These are phyloP conservation scores for Trichoderma koningiopsis DNA, from an alignment of 2,329 filamentous ascomycete species.

Conservation along the genomic window DNA sequence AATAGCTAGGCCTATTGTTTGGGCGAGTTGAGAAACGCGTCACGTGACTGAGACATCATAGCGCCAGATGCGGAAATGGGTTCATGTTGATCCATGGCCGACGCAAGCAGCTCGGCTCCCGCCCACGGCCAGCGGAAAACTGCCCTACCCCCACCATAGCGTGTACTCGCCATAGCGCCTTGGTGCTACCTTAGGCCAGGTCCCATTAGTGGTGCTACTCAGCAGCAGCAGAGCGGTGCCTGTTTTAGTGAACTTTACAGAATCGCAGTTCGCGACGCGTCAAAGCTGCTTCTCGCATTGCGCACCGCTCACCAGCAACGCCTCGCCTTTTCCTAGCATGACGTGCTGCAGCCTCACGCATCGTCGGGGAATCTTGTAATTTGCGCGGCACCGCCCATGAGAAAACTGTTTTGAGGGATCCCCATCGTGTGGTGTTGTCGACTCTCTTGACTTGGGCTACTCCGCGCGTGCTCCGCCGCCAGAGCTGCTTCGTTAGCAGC, in stretches of 20 bases:
- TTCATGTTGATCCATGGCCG: not conserved
- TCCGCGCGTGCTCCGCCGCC: slow-evolving; percentile 20
- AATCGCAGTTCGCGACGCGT: slow-evolving; percentile 25
- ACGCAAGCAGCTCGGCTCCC: not conserved
- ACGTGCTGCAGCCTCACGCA: not conserved
- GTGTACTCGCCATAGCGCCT: not conserved
- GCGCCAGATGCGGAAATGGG: not conserved
- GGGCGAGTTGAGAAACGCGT: not conserved
- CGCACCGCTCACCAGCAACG: slow-evolving; percentile 17
- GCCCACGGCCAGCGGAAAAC: not conserved
- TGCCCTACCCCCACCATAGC: not conserved
- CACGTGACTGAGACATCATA: not conserved
- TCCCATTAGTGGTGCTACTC: slow-evolving; percentile 8
- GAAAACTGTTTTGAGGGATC: not conserved
- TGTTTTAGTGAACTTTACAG: not conserved
- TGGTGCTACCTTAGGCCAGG: not conserved
- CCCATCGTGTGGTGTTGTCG: slow-evolving; percentile 18
- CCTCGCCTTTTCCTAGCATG: slow-evolving; percentile 11
- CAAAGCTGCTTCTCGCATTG: slow-evolving; percentile 10
- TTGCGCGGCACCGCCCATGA: slow-evolving; percentile 20
- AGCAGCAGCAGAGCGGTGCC: not conserved
- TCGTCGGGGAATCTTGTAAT: not conserved
- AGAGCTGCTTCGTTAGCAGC: not conserved
- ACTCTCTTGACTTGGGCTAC: not conserved
- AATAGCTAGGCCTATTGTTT: not conserved